phyloP scores from a whole-genome alignment of 495 filamentous ascomycete species.

The Alectoria sarmentosa region DNA sequence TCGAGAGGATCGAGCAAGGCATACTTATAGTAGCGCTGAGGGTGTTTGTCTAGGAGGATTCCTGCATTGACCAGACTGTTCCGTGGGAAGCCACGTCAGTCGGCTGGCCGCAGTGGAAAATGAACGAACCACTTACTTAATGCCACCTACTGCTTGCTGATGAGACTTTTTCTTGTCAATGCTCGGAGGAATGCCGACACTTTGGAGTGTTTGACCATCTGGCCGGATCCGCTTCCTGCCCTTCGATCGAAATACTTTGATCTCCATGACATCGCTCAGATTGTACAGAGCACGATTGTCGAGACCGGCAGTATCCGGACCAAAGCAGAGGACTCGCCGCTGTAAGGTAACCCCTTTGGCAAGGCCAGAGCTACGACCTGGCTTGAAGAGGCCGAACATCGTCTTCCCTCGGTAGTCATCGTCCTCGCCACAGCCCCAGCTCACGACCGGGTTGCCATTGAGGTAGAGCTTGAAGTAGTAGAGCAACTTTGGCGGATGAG shows the following conservation, averaged over 20 bases:
- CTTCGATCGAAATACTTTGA: conserved; percentile 32
- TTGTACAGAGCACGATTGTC: conserved; percentile 6
- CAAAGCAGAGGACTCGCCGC: conserved; percentile 33
- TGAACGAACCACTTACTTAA: conserved; percentile 7
- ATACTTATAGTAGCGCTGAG: conserved; percentile 37
- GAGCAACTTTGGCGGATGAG: conserved; percentile 29
- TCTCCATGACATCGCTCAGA: conserved; percentile 30
- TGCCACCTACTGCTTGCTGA: conserved; percentile 10
- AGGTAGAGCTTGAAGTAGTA: conserved; percentile 40
- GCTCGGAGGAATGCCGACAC: conserved; percentile 1
- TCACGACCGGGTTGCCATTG: conserved; percentile 31
- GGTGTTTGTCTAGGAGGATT: conserved; percentile 25
- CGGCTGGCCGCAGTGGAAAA: not conserved
- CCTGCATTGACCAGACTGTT: conserved; percentile 34
- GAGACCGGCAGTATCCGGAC: not conserved
- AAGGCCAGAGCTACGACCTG: conserved; percentile 9
- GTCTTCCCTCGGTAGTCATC: conserved; percentile 35
- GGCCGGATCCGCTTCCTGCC: conserved; percentile 31
- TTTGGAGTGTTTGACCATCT: conserved; percentile 18
- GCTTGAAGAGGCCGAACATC: conserved; percentile 34
- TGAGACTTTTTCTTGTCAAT: conserved; percentile 2
- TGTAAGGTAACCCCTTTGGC: conserved; percentile 21
- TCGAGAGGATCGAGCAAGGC: conserved; percentile 38
- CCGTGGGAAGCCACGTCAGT: not conserved
- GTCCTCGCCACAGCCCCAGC: conserved; percentile 34